Conservation (phyloP, 768 basidiomycete species). For the Trichaptum fuscoviolaceum region DNA sequence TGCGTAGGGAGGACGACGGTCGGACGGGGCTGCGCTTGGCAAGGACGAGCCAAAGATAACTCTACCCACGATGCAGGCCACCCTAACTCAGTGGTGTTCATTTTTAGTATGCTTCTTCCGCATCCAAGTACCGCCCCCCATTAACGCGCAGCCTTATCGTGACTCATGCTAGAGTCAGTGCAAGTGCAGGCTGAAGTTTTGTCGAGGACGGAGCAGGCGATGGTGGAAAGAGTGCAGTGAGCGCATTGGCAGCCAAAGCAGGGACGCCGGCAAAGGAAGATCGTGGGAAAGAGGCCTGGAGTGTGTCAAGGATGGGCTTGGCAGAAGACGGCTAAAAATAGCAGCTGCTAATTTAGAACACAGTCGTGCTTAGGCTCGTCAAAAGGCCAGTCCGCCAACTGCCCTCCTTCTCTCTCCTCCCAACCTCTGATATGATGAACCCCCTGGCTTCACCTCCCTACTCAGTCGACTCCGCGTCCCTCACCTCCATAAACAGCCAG, state of each 20-base stretch:
- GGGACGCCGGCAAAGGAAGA: not conserved
- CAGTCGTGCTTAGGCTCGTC: not conserved
- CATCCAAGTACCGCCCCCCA: not conserved
- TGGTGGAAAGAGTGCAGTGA: not conserved
- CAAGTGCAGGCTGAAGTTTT: no score
- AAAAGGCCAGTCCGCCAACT: slow-evolving; percentile 14
- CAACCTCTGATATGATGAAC: slow-evolving; percentile 26
- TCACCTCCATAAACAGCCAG: slow-evolving; percentile 13
- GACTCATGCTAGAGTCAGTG: no score
- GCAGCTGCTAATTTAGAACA: not conserved
- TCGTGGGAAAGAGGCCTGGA: not conserved
- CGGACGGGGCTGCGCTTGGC: not conserved
- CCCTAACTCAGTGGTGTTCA: not conserved
- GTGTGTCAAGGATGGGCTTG: slow-evolving; percentile 1
- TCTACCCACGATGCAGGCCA: not conserved
- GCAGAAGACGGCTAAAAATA: not conserved
- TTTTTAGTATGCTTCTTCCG: not conserved
- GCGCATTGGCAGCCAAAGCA: not conserved
- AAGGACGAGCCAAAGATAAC: not conserved
- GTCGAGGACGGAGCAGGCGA: not conserved
- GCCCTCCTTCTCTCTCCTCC: slow-evolving; percentile 16
- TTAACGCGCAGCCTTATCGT: not conserved
- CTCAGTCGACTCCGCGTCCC: slow-evolving; percentile 13
- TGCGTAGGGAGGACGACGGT: not conserved
- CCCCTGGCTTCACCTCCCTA: slow-evolving; percentile 20